Conservation (phyloP, 2,329 filamentous ascomycete species). For the Epichloe amarillans region DNA sequence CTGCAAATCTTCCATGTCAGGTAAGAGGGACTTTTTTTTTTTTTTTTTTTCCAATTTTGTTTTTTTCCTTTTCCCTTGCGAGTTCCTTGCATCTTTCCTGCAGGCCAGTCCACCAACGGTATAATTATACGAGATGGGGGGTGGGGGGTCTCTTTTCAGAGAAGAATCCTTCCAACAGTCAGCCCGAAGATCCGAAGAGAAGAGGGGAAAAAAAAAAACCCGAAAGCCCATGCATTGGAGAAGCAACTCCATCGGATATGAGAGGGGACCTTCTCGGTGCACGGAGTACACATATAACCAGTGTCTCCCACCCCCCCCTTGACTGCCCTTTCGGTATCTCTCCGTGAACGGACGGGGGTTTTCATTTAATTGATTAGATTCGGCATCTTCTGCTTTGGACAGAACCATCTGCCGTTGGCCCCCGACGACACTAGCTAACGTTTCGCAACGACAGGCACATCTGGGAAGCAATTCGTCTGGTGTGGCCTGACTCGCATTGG, state of each 20-base stretch:
- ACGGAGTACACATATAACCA: too few species aligned
- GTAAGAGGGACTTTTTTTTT: constrained; percentile 35
- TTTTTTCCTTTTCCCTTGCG: constrained; percentile 2
- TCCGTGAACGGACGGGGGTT: background rate
- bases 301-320: too few species aligned
- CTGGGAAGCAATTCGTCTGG: constrained; percentile 80
- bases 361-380: background rate
- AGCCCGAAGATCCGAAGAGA: too few species aligned
- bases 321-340: background rate
- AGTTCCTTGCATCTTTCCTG: background rate
- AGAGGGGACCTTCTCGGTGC: too few species aligned
- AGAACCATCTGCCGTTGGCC: background rate
- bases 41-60: background rate
- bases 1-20: constrained; percentile 80
- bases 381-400: background rate
- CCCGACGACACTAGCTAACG: constrained; percentile 13
- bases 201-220: too few species aligned
- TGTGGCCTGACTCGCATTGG: constrained; percentile 88
- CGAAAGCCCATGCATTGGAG: too few species aligned
- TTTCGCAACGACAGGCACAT: constrained; percentile 51
- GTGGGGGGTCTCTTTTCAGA: too few species aligned
- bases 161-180: too few species aligned
- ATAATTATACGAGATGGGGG: too few species aligned
- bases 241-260: too few species aligned
- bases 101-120: too few species aligned